Base-by-base conservation (phyloP, 805 yeast genomes). In the Ogataea populi-albae region DNA sequence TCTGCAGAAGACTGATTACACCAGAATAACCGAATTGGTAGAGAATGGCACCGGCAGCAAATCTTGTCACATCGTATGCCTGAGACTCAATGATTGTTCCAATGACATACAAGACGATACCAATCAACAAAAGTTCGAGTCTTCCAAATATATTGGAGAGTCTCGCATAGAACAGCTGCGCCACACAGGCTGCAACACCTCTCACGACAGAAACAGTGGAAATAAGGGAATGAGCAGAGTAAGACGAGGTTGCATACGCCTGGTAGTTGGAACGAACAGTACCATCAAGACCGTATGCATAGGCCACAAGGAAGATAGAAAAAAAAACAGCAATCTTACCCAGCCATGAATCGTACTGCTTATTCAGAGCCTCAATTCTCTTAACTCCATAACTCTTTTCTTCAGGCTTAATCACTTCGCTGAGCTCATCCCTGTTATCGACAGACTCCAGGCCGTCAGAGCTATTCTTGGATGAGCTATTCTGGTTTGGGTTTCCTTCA, bases 121-220 rank as follows among this genome's bases (percentile, higher is more conserved):
- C 65, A 6, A 71, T 54, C 14, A 73, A 26, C 15, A 76, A 50
- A 34, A 79, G 58, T 48, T 73, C 76, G 21, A 75, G 46, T 53
- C 88, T 73, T 11, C 88, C 88, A 50, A 78, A 79, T n/a, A 71
- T 65, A 54, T 81, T 86, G 7, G 83, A 70, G 23, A 81, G 59
- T 45, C 84, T 64, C 8, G 87, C 86, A 43, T 68, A 77, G 4
- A 75, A 66, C 3, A 82, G 78, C 51, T 77, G 83, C 4, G 82
- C 69, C 12, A 81, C 86, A 17, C 85, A 84, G 30, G 76, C 82
- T 33, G 77, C 69, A 25, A 81, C 83, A 20, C 73, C 62, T 37
- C 69, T 67, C 41, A 80, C 68, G 19, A 77, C 81, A 41, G 72
- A 68, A 39, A 81, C 70, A 3, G 86, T 75, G 5, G 86, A 68